Base-by-base conservation (phyloP, 768 basidiomycete genomes). In the Mycena rosella region DNA sequence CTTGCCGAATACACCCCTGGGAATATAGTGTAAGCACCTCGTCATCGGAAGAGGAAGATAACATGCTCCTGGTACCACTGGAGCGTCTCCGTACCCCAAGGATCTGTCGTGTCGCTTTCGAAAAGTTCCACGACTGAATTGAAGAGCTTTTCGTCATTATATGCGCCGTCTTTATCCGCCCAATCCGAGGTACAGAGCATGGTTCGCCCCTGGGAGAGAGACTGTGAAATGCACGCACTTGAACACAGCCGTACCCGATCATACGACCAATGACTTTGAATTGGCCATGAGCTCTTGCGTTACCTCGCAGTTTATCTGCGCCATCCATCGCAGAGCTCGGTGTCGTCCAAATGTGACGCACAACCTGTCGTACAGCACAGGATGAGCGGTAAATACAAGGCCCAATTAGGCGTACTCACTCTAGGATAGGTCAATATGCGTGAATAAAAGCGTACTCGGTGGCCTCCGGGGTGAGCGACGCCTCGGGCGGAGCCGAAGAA, bases 301-400 rank as follows among this genome's bases (percentile, higher is more conserved):
- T 38, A 13, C 53, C 36, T 2, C 10, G 14, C 18, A 57, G 7
- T 2, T 20, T 20, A 9, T 17, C 7, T 9, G 27, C 27, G 8
- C 55, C 40, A 11, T 42, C 42, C 40, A 42, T 57, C 24, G 55
- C 40, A 13, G 55, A 57, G 42, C 27, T 30, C 0, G 55, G 55
- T 2, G 40, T 27, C 1, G 55, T 57, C 55, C 55, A 57, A 0
- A 49, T 6, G 29, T 27, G 48, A 34, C 32, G 32, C 32, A 6
- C 32, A 6, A 11, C 32, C 32, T 5, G 32, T 11, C 11, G 32
- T 34, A 34, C 32, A 11, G 6, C 11, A 13, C 17, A 20, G 17
- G 10, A 44, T 42, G 5, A 57, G 18, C 29, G 27, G 18, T 49
- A 26, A 9, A 13, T 20, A 15, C 38, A 9, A 40, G 32, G 32